Percentiles rank a stretch among this genome's conserved stretches.
phyloP scores from a whole-genome alignment of 1,284 basidiomycete species.

The Pyrrhoderma lamaoense region DNA sequence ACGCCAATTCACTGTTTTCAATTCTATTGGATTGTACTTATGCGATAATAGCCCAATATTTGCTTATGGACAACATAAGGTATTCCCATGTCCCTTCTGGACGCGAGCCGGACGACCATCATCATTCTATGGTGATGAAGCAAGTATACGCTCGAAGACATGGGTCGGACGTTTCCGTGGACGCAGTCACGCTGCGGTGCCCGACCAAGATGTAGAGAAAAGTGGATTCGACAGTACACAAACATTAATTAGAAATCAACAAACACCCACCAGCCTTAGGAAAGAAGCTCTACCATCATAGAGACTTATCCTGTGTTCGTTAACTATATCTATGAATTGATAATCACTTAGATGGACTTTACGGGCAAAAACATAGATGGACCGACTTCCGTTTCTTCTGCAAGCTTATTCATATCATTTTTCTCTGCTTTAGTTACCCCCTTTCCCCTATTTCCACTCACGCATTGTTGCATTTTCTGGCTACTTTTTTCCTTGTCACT shows the following conservation, averaged over 20 bases:
- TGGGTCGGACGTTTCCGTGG: constrained; percentile 11
- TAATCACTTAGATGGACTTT: no score
- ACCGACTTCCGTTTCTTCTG: no score
- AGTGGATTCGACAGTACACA: neutral
- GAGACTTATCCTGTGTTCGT: neutral
- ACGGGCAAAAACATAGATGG: no score
- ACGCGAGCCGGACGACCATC: neutral
- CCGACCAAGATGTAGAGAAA: neutral
- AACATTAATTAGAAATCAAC: neutral
- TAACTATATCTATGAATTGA: no score
- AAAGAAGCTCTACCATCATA: no score
- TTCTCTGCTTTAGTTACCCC: no score
- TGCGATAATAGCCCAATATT: constrained; percentile 29
- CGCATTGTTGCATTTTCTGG: no score
- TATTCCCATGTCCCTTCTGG: constrained; percentile 33
- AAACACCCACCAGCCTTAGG: no score
- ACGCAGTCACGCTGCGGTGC: neutral
- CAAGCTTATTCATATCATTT: no score
- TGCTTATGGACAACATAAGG: constrained; percentile 33
- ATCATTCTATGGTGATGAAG: constrained; percentile 7
- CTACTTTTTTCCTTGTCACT: no score
- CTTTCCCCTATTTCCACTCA: no score
- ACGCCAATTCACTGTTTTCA: constrained; percentile 21
- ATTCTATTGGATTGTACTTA: neutral
- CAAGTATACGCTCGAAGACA: constrained; percentile 5